phyloP scores from a whole-genome alignment of 768 basidiomycete genomes.

The Amanita molliuscula region DNA sequence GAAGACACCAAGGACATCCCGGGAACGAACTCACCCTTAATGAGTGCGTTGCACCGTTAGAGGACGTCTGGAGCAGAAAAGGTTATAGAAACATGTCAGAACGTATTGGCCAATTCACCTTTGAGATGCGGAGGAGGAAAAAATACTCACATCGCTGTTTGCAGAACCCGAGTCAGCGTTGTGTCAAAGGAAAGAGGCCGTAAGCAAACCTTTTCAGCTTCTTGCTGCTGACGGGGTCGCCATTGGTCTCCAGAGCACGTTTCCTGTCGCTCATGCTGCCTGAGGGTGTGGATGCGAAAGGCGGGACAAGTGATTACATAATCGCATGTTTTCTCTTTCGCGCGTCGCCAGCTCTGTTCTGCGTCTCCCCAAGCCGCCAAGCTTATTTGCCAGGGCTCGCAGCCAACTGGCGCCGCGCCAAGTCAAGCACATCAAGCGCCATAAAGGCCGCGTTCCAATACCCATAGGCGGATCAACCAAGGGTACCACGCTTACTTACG shows the following conservation, averaged over 20 bases:
- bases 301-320: conserved; percentile 3
- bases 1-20: not conserved
- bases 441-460: conserved; percentile 83
- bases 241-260: conserved; percentile 45
- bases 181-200: conserved; percentile 8
- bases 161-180: conserved; percentile 12
- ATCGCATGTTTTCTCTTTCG: conserved; percentile 33
- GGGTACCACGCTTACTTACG: conserved; percentile 87
- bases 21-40: conserved; percentile 30
- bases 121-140: conserved; percentile 24
- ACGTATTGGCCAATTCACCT: conserved; percentile 61
- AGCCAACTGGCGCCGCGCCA: conserved; percentile 72
- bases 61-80: conserved; percentile 35
- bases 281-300: not conserved
- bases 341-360: conserved; percentile 12
- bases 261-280: conserved; percentile 59
- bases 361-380: conserved; percentile 11
- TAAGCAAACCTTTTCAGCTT: conserved; percentile 55
- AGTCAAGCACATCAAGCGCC: conserved; percentile 78
- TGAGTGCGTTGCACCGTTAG: conserved; percentile 33
- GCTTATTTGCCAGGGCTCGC: conserved; percentile 34
- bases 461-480: conserved; percentile 86
- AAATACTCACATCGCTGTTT: conserved; percentile 61
- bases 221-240: conserved; percentile 39
- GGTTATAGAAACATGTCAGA: conserved; percentile 69